Conservation (phyloP, 2,329 filamentous ascomycete genomes). For the Fusarium sororula region DNA sequence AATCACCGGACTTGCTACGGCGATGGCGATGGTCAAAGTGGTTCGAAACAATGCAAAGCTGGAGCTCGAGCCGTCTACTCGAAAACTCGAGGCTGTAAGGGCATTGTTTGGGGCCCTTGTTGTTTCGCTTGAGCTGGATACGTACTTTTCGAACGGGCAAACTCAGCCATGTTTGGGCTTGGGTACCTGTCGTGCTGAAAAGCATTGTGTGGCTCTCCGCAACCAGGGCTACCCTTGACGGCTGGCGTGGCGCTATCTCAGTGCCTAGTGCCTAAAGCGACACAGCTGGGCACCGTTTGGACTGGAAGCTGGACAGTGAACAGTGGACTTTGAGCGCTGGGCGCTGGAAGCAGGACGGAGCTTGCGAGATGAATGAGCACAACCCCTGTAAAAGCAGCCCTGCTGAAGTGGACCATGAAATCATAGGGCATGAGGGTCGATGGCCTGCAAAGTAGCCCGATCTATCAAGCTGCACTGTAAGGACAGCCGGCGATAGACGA, state of each 20-base stretch:
- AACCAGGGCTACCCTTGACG: slow-evolving; percentile 39
- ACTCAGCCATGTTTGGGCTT: slow-evolving; percentile 30
- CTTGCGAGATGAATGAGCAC: slow-evolving; percentile 37
- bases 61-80: neutral
- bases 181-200: slow-evolving; percentile 37
- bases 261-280: slow-evolving; percentile 25
- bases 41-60: slow-evolving; percentile 12
- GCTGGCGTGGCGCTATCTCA: slow-evolving; percentile 37
- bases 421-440: slow-evolving; percentile 41
- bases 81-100: slow-evolving; percentile 15
- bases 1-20: slow-evolving; percentile 16
- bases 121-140: slow-evolving; percentile 10
- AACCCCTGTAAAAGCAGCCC: slow-evolving; percentile 38
- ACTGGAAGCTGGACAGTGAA: slow-evolving; percentile 27
- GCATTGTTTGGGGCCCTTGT: slow-evolving; percentile 17
- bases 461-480: slow-evolving; percentile 29
- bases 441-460: slow-evolving; percentile 36
- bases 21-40: slow-evolving; percentile 26
- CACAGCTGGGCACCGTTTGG: slow-evolving; percentile 31
- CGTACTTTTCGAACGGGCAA: slow-evolving; percentile 35
- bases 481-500: slow-evolving; percentile 13
- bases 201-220: slow-evolving; percentile 33
- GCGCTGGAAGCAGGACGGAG: slow-evolving; percentile 39
- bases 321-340: slow-evolving; percentile 24
- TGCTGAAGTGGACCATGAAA: slow-evolving; percentile 43